A percentile compares a stretch with the other conserved stretches of the same genome.
phyloP scores from a whole-genome alignment of 805 yeast species.

The Blastobotrys chiropterorum region DNA sequence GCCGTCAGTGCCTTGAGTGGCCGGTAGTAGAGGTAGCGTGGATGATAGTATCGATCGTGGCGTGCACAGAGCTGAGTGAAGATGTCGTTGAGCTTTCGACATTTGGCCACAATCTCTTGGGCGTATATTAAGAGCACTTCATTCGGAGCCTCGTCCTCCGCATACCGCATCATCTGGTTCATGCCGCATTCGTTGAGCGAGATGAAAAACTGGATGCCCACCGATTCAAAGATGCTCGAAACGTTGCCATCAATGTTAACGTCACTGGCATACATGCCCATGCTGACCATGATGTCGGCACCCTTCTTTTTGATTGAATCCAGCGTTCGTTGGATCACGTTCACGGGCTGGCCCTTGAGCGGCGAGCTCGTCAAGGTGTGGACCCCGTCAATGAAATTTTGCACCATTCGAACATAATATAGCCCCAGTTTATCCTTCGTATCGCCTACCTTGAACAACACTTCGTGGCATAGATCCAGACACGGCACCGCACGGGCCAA shows the following conservation, averaged over 20 bases:
- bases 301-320: not conserved
- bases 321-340: not conserved
- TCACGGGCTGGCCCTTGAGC: not conserved
- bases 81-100: not conserved
- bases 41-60: not conserved
- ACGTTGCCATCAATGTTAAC: not conserved
- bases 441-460: not conserved
- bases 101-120: not conserved
- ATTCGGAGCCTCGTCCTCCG: not conserved
- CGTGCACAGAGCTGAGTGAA: not conserved
- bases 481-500: not conserved
- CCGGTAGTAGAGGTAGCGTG: conserved; percentile 10
- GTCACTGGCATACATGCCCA: not conserved
- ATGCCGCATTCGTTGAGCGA: not conserved
- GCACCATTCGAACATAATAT: not conserved
- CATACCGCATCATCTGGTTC: not conserved
- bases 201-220: not conserved
- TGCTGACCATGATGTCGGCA: not conserved
- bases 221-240: not conserved
- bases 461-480: not conserved
- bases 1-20: conserved; percentile 19
- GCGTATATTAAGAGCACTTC: not conserved
- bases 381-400: not conserved
- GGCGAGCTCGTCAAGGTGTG: not conserved
- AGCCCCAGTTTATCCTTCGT: not conserved